phyloP scores from a whole-genome alignment of 805 yeast species.

The Saccharomycodes ludwigii region DNA sequence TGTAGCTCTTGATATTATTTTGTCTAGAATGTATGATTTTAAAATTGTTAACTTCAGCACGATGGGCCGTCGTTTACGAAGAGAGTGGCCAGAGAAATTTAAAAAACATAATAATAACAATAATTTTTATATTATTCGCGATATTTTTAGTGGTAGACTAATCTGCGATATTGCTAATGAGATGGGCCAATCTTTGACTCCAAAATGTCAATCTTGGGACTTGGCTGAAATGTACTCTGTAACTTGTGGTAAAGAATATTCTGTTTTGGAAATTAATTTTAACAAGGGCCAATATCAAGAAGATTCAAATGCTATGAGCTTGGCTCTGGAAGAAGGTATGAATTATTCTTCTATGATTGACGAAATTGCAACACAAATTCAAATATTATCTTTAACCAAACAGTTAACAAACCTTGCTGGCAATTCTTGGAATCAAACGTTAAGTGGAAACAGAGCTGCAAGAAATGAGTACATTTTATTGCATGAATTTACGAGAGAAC shows the following conservation, averaged over 20 bases:
- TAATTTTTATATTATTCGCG: constrained; percentile 45
- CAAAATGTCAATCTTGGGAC: constrained; percentile 92
- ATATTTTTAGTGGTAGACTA: constrained; percentile 73
- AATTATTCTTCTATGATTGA: constrained; percentile 58
- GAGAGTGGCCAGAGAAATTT: constrained; percentile 65
- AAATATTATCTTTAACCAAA: constrained; percentile 77
- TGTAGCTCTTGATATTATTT: constrained; percentile 63
- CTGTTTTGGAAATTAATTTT: constrained; percentile 61
- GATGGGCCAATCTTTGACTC: constrained; percentile 84
- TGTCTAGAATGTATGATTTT: constrained; percentile 69
- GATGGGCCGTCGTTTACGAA: constrained; percentile 72
- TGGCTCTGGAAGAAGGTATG: constrained; percentile 60
- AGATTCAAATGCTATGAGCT: constrained; percentile 53
- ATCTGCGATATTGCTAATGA: constrained; percentile 90
- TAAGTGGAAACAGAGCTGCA: constrained; percentile 92
- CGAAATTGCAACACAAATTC: constrained; percentile 69
- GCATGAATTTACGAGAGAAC: constrained; percentile 77
- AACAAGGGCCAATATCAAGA: constrained; percentile 52
- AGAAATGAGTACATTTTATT: constrained; percentile 86
- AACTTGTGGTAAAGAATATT: constrained; percentile 52
- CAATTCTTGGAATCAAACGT: constrained; percentile 91
- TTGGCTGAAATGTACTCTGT: constrained; percentile 80
- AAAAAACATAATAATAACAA: constrained; percentile 41
- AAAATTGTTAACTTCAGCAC: constrained; percentile 67
- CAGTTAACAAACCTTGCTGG: constrained; percentile 92